Evolutionary conservation across 495 filamentous ascomycete species (phyloP).

Genomic region (Pyrenula aspistea): DNA sequence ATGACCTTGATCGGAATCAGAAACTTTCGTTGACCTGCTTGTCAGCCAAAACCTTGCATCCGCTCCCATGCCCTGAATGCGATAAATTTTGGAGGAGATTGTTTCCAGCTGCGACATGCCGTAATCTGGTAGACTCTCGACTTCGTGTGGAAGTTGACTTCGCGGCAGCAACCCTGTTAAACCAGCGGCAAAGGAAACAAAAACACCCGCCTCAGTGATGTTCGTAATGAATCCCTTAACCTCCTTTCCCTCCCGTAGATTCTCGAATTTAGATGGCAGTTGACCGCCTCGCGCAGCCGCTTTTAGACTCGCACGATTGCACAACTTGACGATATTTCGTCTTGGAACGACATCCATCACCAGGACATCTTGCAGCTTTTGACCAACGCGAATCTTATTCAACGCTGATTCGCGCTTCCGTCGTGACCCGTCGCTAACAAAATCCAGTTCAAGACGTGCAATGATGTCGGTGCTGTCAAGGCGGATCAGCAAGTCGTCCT

Average conservation of each 20-base stretch:
- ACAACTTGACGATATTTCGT: conserved; percentile 59
- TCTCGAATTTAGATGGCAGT: conserved; percentile 53
- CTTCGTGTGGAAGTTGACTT: conserved; percentile 56
- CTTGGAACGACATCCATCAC: conserved; percentile 67
- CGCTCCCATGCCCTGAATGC: conserved; percentile 44
- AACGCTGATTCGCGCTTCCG: conserved; percentile 62
- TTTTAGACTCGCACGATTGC: conserved; percentile 69
- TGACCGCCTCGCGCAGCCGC: conserved; percentile 55
- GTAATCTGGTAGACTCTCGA: conserved; percentile 55
- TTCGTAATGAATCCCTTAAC: conserved; percentile 78
- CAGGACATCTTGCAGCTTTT: conserved; percentile 70
- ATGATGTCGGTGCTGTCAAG: conserved; percentile 58
- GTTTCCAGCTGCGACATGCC: conserved; percentile 63
- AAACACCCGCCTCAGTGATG: conserved; percentile 63
- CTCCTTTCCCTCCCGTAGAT: conserved; percentile 52
- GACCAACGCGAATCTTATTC: conserved; percentile 69
- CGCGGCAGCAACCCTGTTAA: conserved; percentile 69
- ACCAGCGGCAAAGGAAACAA: conserved; percentile 71
- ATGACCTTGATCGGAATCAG: conserved; percentile 18
- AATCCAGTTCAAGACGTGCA: conserved; percentile 59
- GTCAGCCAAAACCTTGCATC: conserved; percentile 48
- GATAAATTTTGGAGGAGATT: conserved; percentile 54
- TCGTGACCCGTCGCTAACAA: conserved; percentile 70
- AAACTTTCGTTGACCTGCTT: conserved; percentile 32
- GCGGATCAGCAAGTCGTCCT: conserved; percentile 66